Conservation (phyloP, 148 eudicot species). For the Rheum nobile region DNA sequence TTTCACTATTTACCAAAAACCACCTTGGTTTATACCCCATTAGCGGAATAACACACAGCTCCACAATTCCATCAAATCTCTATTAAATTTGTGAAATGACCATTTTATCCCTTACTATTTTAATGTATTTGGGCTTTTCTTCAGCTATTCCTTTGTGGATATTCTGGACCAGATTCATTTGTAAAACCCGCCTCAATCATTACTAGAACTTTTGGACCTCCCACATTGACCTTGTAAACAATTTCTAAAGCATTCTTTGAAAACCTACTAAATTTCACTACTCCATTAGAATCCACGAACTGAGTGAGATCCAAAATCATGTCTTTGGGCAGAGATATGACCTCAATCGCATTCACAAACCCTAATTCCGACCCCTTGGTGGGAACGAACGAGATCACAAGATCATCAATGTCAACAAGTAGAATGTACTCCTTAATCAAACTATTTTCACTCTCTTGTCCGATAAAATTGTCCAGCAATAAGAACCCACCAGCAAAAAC, state of each 20-base stretch:
- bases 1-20: too few relatives aligned
- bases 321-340: conserved; percentile 76
- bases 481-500: conserved; percentile 51
- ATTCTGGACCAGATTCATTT: too few relatives aligned
- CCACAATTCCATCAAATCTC: too few relatives aligned
- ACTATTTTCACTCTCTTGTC: conserved; percentile 6
- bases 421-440: conserved; percentile 53
- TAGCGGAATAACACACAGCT: too few relatives aligned
- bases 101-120: too few relatives aligned
- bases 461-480: conserved; percentile 39
- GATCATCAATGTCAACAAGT: conserved; percentile 41
- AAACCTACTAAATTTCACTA: conserved; percentile 31
- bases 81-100: too few relatives aligned
- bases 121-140: too few relatives aligned
- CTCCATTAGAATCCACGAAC: conserved; percentile 27
- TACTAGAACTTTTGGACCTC: conserved; percentile 73
- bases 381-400: conserved; percentile 47
- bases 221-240: conserved; percentile 64
- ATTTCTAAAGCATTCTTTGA: conserved; percentile 49
- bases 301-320: conserved; percentile 50
- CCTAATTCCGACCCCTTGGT: conserved; percentile 32
- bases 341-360: conserved; percentile 70
- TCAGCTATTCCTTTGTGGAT: too few relatives aligned
- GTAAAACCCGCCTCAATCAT: too few relatives aligned
- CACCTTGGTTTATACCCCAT: too few relatives aligned